These are phyloP conservation scores for Talaromyces sp. DNA, from an alignment of 2,329 filamentous ascomycete species.

Conservation along the genomic window DNA sequence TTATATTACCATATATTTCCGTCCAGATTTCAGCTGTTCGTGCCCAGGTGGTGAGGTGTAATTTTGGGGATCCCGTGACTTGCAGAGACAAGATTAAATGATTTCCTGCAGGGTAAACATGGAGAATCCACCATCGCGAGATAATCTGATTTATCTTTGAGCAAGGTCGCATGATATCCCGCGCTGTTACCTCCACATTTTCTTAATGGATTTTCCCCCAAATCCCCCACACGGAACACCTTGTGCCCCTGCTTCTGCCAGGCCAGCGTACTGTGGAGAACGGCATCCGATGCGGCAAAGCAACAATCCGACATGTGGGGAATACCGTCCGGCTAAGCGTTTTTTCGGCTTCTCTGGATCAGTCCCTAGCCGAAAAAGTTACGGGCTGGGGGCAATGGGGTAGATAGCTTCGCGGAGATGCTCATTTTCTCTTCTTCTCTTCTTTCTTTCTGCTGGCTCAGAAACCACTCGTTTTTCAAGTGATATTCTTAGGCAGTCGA, in stretches of 20 bases:
- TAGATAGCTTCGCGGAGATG: slow-evolving; percentile 14
- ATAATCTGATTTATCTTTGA: background rate
- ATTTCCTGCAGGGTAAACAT: background rate
- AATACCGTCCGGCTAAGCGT: slow-evolving; percentile 26
- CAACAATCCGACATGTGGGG: slow-evolving; percentile 15
- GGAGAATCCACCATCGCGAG: background rate
- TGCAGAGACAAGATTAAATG: background rate
- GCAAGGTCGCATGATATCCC: no score
- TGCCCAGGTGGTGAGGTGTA: background rate
- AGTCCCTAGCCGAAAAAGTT: slow-evolving; percentile 25
- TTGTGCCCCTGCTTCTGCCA: no score
- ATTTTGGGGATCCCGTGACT: no score
- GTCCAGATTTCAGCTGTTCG: background rate
- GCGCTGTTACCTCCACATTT: no score
- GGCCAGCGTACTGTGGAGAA: slow-evolving; percentile 13
- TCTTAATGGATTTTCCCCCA: no score
- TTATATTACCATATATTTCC: background rate
- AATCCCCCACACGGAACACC: no score
- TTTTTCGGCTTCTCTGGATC: slow-evolving; percentile 29
- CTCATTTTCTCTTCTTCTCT: slow-evolving; percentile 11
- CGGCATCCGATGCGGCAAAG: slow-evolving; percentile 29
- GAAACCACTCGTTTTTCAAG: slow-evolving; percentile 12
- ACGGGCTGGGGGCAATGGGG: slow-evolving; percentile 14
- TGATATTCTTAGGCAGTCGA: slow-evolving; percentile 17
- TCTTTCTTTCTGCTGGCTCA: slow-evolving; percentile 22